These are phyloP conservation scores for Cetraspora pellucida DNA, from an alignment of 192 early-diverging fungal genomes.

Conservation along the genomic window DNA sequence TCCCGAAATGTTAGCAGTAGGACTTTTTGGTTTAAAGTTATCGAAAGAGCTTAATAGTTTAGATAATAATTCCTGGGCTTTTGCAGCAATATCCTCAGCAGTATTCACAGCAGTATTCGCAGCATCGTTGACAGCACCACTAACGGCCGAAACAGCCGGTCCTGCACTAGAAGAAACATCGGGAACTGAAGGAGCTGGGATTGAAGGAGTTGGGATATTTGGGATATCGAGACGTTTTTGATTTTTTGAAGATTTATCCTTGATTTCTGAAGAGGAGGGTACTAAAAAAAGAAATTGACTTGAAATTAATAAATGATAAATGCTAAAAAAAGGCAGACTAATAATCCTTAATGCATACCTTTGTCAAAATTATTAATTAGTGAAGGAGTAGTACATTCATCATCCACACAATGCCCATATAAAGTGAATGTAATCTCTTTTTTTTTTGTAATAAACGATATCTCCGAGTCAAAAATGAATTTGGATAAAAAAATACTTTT, in stretches of 20 bases:
- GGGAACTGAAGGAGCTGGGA: not conserved
- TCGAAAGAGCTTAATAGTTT: not conserved
- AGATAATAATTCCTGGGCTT: not conserved
- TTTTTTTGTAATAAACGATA: not conserved
- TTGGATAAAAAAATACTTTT: not conserved
- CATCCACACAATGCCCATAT: conserved; percentile 21
- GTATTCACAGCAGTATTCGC: not conserved
- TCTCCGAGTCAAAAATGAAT: conserved; percentile 1
- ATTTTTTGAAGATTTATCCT: not conserved
- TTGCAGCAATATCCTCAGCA: not conserved
- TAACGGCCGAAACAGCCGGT: not conserved
- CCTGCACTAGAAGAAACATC: not conserved
- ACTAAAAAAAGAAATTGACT: conserved; percentile 1
- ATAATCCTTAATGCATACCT: conserved; percentile 13
- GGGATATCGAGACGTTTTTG: conserved; percentile 10
- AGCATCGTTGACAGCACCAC: not conserved
- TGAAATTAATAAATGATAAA: not conserved
- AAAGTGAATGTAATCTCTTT: conserved; percentile 24
- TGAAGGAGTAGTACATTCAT: conserved; percentile 2
- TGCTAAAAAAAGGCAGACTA: not conserved
- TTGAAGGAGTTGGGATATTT: not conserved
- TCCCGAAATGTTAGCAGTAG: conserved; percentile 6
- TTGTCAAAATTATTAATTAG: conserved; percentile 22
- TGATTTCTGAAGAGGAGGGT: conserved; percentile 11
- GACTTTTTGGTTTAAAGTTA: conserved; percentile 17